A percentile compares a stretch with the other conserved stretches of the same genome.
phyloP scores from a whole-genome alignment of 768 basidiomycete genomes.

The Dentipellis sp. region DNA sequence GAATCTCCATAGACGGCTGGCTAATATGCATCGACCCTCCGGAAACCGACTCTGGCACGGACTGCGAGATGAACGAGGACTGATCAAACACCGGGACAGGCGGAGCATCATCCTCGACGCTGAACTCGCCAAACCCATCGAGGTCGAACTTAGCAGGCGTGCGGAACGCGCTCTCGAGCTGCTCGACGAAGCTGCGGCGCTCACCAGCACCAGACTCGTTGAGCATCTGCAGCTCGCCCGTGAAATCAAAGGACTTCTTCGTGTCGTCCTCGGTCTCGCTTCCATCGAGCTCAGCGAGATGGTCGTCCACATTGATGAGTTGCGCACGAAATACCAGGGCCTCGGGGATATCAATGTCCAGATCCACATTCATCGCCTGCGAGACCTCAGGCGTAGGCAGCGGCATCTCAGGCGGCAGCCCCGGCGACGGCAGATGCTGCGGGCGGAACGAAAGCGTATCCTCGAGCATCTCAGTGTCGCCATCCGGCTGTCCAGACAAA shows the following conservation, averaged over 20 bases:
- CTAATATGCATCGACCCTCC: background rate
- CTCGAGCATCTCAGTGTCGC: slow-evolving; percentile 18
- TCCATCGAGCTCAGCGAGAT: slow-evolving; percentile 32
- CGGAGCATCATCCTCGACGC: slow-evolving; percentile 35
- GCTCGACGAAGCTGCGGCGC: slow-evolving; percentile 67
- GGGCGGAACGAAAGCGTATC: slow-evolving; percentile 29
- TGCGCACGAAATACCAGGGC: slow-evolving; percentile 34
- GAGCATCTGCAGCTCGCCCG: slow-evolving; percentile 66
- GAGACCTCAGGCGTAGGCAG: slow-evolving; percentile 22
- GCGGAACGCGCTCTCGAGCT: slow-evolving; percentile 72
- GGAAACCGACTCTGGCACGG: background rate
- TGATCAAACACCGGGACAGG: slow-evolving; percentile 34
- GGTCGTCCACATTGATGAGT: slow-evolving; percentile 35
- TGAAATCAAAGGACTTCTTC: slow-evolving; percentile 79
- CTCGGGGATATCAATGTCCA: slow-evolving; percentile 7
- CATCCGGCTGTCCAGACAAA: slow-evolving; percentile 32
- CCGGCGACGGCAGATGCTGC: slow-evolving; percentile 26
- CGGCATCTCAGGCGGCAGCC: slow-evolving; percentile 33
- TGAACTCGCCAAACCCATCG: slow-evolving; percentile 29
- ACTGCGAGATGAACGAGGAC: slow-evolving; percentile 12
- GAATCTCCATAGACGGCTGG: background rate
- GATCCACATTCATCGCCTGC: background rate
- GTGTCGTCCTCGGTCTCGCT: slow-evolving; percentile 51
- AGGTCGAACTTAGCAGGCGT: slow-evolving; percentile 66
- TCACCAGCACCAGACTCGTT: slow-evolving; percentile 64